phyloP scores from a whole-genome alignment of 768 basidiomycete species.

The Pleurotus salmoneostramineus region DNA sequence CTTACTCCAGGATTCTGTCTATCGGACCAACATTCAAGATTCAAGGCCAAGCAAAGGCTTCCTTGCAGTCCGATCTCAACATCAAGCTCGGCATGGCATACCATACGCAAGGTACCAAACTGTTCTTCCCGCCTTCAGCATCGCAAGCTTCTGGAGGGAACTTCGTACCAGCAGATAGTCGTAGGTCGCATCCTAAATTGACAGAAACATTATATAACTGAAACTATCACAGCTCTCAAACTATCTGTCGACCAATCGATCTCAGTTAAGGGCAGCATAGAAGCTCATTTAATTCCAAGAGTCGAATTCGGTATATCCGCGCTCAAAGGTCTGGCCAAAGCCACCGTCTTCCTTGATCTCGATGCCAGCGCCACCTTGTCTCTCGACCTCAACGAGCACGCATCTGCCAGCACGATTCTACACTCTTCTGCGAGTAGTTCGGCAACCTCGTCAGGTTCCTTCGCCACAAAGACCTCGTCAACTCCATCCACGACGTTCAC shows the following conservation, averaged over 20 bases:
- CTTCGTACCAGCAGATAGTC: slow-evolving; percentile 22
- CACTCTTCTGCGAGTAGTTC: not conserved
- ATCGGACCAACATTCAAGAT: slow-evolving; percentile 37
- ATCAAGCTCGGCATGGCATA: slow-evolving; percentile 28
- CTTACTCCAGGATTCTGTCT: slow-evolving; percentile 25
- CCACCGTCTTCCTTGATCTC: slow-evolving; percentile 37
- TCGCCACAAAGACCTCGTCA: not conserved
- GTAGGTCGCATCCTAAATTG: slow-evolving; percentile 17
- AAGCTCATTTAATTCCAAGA: slow-evolving; percentile 46
- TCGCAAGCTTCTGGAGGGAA: slow-evolving; percentile 16
- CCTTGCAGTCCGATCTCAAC: slow-evolving; percentile 27
- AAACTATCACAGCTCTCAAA: slow-evolving; percentile 18
- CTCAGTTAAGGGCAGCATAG: slow-evolving; percentile 35
- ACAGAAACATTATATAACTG: not conserved
- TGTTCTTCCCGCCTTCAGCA: slow-evolving; percentile 32
- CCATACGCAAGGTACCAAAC: slow-evolving; percentile 22
- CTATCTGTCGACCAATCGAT: slow-evolving; percentile 35
- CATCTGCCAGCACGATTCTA: not conserved
- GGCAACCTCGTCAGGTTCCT: not conserved
- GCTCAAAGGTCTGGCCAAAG: slow-evolving; percentile 26
- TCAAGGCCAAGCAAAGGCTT: slow-evolving; percentile 19
- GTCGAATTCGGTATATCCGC: slow-evolving; percentile 42
- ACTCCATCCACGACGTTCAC: not conserved
- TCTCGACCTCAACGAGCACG: not conserved
- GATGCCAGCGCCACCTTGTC: slow-evolving; percentile 30